phyloP scores from a whole-genome alignment of 2,329 filamentous ascomycete genomes.

The Paraphaeosphaeria sporulosa region DNA sequence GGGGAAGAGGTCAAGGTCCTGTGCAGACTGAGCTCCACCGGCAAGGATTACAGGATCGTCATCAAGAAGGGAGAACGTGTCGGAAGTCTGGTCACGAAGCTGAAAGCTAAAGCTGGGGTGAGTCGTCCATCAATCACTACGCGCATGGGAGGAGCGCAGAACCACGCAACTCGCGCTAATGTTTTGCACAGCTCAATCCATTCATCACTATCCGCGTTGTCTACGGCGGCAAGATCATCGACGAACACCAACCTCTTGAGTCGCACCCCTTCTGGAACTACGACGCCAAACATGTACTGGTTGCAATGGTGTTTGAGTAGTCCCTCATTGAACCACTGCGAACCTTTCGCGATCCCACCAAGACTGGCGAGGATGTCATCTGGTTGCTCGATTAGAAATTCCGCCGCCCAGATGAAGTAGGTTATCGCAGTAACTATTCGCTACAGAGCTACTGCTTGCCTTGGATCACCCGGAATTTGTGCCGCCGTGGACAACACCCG shows the following conservation, averaged over 20 bases:
- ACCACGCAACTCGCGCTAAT: slow-evolving; percentile 16
- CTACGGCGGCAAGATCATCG: slow-evolving; percentile 82
- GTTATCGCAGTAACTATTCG: too few relatives aligned
- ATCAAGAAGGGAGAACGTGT: slow-evolving; percentile 62
- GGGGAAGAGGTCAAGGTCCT: slow-evolving; percentile 41
- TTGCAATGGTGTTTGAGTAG: slow-evolving; percentile 62
- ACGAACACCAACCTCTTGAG: slow-evolving; percentile 69
- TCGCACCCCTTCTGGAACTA: slow-evolving; percentile 75
- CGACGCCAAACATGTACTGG: slow-evolving; percentile 71
- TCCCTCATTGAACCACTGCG: not conserved
- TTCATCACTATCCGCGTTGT: slow-evolving; percentile 72
- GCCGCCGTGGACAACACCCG: too few relatives aligned
- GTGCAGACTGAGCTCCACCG: slow-evolving; percentile 48
- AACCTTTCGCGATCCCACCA: not conserved
- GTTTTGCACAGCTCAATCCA: slow-evolving; percentile 60
- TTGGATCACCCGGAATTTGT: too few relatives aligned
- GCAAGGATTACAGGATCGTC: slow-evolving; percentile 47
- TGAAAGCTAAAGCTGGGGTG: slow-evolving; percentile 71
- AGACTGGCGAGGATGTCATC: not conserved
- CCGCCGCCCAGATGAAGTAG: too few relatives aligned
- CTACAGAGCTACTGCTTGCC: too few relatives aligned
- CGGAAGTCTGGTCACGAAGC: slow-evolving; percentile 65
- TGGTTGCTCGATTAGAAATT: not conserved
- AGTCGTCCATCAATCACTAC: slow-evolving; percentile 49
- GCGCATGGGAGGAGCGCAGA: not conserved